Percentiles rank a stretch among this genome's conserved stretches.
phyloP scores from a whole-genome alignment of 306 rosid species.

The Rosa rugosa region DNA sequence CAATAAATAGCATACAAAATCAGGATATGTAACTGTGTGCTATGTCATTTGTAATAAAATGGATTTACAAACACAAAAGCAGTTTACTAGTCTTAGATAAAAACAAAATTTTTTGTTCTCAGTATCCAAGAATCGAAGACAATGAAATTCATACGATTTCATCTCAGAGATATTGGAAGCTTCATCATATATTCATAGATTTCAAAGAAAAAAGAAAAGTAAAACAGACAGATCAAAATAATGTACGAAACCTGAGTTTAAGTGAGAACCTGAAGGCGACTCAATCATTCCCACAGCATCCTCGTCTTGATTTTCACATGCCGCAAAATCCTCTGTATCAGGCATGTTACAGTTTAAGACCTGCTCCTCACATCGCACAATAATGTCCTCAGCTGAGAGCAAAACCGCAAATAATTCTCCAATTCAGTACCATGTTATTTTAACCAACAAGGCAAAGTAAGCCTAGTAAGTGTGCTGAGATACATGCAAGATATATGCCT shows the following conservation, averaged over 20 bases:
- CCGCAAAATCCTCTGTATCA: constrained; percentile 29
- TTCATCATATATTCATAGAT: not conserved
- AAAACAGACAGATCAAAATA: not conserved
- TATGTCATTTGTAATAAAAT: not conserved
- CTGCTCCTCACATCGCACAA: constrained; percentile 31
- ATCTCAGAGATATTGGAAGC: not conserved
- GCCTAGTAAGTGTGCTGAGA: not conserved
- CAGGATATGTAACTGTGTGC: not conserved
- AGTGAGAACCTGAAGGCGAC: constrained; percentile 24
- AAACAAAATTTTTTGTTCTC: not conserved
- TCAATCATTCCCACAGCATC: constrained; percentile 39
- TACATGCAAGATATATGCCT: not conserved
- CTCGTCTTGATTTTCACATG: constrained; percentile 34
- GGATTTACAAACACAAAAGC: not conserved
- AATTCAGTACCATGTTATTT: constrained; percentile 24
- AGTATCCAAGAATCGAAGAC: not conserved
- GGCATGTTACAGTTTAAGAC: constrained; percentile 29
- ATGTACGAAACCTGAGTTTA: constrained; percentile 11
- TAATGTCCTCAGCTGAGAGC: constrained; percentile 27
- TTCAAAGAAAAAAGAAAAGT: not conserved
- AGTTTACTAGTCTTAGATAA: not conserved
- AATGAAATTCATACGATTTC: too few relatives aligned
- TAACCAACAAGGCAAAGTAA: not conserved
- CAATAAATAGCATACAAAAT: not conserved
- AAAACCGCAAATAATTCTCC: constrained; percentile 1